Conservation (phyloP, 176 grass and related monocot genomes). For the Cenchrus purpureus region DNA sequence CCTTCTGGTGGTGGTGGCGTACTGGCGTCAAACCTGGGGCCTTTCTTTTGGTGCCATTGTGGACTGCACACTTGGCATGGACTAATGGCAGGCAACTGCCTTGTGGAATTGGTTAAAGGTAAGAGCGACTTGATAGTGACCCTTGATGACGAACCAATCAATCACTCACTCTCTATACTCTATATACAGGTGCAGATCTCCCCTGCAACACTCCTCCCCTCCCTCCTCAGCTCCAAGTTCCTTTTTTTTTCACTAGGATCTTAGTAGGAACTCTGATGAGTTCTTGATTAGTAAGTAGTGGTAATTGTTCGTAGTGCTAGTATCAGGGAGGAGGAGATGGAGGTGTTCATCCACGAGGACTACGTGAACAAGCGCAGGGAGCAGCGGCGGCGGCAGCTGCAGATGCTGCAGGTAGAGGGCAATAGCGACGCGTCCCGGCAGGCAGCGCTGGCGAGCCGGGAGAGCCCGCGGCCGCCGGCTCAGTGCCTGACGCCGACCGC, state of each 20-base stretch:
- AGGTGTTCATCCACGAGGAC: constrained; percentile 78
- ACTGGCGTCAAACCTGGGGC: not conserved
- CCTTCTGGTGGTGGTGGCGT: not conserved
- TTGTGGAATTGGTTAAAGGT: constrained; percentile 37
- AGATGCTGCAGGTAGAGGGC: constrained; percentile 39
- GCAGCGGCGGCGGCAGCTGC: constrained; percentile 49
- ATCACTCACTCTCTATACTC: not conserved
- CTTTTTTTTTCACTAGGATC: not conserved
- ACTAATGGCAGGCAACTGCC: constrained; percentile 32
- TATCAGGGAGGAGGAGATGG: constrained; percentile 36
- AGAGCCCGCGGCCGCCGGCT: constrained; percentile 19
- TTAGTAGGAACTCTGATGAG: not conserved
- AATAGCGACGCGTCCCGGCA: constrained; percentile 10
- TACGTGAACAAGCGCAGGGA: constrained; percentile 62
- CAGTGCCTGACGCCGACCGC: constrained; percentile 16
- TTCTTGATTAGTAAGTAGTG: not conserved
- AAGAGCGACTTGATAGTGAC: constrained; percentile 37
- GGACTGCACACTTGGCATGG: constrained; percentile 49
- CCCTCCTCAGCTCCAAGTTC: not conserved
- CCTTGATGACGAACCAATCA: not conserved
- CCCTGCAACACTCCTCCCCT: constrained; percentile 2
- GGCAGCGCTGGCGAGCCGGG: not conserved
- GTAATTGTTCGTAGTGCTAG: not conserved
- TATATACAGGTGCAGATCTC: constrained; percentile 33
- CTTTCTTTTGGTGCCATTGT: constrained; percentile 33